Conservation (phyloP, 192 early-diverging fungal species). For the Chytriomyces sp. region DNA sequence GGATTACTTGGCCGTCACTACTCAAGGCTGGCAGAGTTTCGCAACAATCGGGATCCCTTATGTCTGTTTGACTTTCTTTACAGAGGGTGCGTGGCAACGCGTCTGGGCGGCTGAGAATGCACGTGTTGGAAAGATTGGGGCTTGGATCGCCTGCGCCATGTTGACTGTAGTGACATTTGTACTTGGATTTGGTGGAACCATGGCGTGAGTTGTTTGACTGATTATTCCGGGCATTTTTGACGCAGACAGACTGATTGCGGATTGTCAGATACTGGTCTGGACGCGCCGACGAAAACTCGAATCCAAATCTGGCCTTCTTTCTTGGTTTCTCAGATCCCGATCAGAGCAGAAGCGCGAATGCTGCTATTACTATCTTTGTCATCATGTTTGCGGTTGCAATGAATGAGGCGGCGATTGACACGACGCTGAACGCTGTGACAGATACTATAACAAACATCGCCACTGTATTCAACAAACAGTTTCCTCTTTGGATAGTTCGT, state of each 20-base stretch:
- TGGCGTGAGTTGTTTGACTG: too few species aligned
- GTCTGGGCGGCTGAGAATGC: conserved; percentile 45
- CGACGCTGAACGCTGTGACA: conserved; percentile 45
- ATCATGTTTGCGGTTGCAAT: conserved; percentile 45
- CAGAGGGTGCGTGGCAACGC: conserved; percentile 51
- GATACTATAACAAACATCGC: conserved; percentile 38
- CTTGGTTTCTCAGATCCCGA: conserved; percentile 17
- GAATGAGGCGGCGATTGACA: conserved; percentile 53
- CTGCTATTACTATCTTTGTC: conserved; percentile 38
- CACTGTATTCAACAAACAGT: conserved; percentile 15
- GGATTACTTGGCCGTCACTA: conserved; percentile 33
- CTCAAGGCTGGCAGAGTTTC: conserved; percentile 36
- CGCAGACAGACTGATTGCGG: too few species aligned
- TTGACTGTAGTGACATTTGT: conserved; percentile 36
- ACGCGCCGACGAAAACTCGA: conserved; percentile 6
- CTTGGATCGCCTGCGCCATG: conserved; percentile 31
- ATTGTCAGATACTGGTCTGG: conserved; percentile 38
- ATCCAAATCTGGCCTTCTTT: conserved; percentile 41
- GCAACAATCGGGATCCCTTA: conserved; percentile 39
- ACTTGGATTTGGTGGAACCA: conserved; percentile 21
- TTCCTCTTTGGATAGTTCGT: not conserved
- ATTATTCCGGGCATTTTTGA: too few species aligned
- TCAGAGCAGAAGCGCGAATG: conserved; percentile 16
- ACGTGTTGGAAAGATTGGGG: conserved; percentile 28
- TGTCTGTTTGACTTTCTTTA: conserved; percentile 45